These are phyloP conservation scores for Kwoniella bestiolae DNA, from an alignment of 768 basidiomycete genomes.

Conservation along the genomic window DNA sequence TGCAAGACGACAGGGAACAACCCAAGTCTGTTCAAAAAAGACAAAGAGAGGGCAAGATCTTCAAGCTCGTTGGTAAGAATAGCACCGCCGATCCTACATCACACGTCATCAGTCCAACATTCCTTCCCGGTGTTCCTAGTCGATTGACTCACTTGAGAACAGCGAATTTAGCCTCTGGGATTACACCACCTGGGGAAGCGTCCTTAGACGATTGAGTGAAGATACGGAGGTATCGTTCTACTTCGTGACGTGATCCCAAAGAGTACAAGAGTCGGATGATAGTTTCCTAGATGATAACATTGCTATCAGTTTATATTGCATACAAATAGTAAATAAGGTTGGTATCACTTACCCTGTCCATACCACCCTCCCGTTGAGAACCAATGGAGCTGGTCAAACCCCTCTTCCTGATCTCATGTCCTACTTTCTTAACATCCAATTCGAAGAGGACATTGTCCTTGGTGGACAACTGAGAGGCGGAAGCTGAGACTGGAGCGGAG, in stretches of 20 bases:
- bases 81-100: conserved; percentile 76
- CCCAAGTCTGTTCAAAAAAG: conserved; percentile 94
- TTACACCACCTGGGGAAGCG: conserved; percentile 59
- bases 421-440: conserved; percentile 52
- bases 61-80: conserved; percentile 84
- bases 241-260: conserved; percentile 94
- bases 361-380: conserved; percentile 46
- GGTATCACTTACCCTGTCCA: conserved; percentile 51
- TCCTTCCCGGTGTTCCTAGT: neutral
- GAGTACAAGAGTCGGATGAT: conserved; percentile 96
- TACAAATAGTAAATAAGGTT: neutral
- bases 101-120: conserved; percentile 6
- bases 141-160: conserved; percentile 73
- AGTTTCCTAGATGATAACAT: conserved; percentile 71
- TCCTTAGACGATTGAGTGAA: conserved; percentile 92
- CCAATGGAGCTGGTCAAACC: conserved; percentile 44
- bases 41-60: conserved; percentile 90
- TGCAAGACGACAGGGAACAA: conserved; percentile 98
- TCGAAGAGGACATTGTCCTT: conserved; percentile 48
- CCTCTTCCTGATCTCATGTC: conserved; percentile 52
- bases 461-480: conserved; percentile 22
- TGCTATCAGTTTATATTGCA: neutral
- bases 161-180: conserved; percentile 78
- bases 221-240: conserved; percentile 96
- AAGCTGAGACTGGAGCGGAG: conserved; percentile 26